A percentile compares a stretch with the other conserved stretches of the same genome.
Conservation (phyloP, 148 eudicot genomes). For the Agrostemma githago region DNA sequence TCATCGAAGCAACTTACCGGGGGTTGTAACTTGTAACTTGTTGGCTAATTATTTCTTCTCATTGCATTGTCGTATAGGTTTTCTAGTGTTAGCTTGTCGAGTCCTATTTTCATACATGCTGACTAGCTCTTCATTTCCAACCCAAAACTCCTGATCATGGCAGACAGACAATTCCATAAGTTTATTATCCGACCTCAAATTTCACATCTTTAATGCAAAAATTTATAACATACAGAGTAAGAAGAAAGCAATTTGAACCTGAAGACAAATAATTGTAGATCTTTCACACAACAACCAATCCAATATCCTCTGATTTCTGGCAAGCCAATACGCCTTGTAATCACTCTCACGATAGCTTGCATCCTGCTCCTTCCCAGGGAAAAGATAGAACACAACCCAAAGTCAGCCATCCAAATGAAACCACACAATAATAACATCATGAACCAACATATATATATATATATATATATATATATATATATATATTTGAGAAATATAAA, state of each 20-base stretch:
- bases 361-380: conserved; percentile 69
- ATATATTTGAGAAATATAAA: background rate
- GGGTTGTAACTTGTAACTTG: conserved; percentile 84
- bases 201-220: conserved; percentile 7
- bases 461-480: too few species aligned
- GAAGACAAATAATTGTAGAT: conserved; percentile 96
- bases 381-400: conserved; percentile 18
- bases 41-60: conserved; percentile 70
- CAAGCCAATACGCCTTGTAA: conserved; percentile 64
- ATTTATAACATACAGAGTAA: background rate
- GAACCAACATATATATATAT: conserved; percentile 3
- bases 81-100: conserved; percentile 79
- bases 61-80: conserved; percentile 94
- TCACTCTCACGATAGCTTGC: conserved; percentile 75
- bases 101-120: conserved; percentile 72
- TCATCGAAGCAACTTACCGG: conserved; percentile 64
- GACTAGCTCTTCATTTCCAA: conserved; percentile 93
- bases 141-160: conserved; percentile 86
- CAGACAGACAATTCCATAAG: too few species aligned
- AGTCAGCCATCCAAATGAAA: background rate
- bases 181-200: conserved; percentile 11
- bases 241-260: conserved; percentile 40
- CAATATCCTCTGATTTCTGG: conserved; percentile 76
- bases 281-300: conserved; percentile 88
- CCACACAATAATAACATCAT: background rate